Evolutionary conservation across 352 stramenopile species (phyloP).

Genomic region (Pythium brachiatum): DNA sequence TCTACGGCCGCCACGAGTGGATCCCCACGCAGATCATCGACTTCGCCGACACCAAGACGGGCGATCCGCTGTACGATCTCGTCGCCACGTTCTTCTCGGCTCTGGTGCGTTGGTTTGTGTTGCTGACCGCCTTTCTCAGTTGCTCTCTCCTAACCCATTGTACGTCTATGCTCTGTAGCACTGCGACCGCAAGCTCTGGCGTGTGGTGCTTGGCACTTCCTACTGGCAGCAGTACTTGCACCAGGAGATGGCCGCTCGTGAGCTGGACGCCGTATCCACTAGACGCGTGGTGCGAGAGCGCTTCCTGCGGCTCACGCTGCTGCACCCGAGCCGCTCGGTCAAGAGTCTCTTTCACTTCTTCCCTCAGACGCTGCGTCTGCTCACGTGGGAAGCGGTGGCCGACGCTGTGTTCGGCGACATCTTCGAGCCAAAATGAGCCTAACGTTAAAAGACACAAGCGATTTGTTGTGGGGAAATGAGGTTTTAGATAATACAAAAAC

Average conservation of each 20-base stretch:
- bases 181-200: conserved; percentile 61
- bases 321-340: conserved; percentile 75
- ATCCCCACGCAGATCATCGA: conserved; percentile 75
- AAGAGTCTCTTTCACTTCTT: conserved; percentile 74
- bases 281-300: conserved; percentile 46
- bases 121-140: neutral
- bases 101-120: conserved; percentile 42
- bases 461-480: conserved; percentile 11
- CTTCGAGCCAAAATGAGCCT: conserved; percentile 29
- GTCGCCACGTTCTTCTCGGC: conserved; percentile 77
- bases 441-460: neutral
- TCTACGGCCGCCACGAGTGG: conserved; percentile 54
- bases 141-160: conserved; percentile 10
- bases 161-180: conserved; percentile 46
- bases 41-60: conserved; percentile 84
- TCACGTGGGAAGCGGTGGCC: conserved; percentile 65
- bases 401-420: conserved; percentile 58
- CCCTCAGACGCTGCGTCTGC: conserved; percentile 32
- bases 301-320: conserved; percentile 68
- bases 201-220: conserved; percentile 42
- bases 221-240: conserved; percentile 78
- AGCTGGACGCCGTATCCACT: conserved; percentile 15
- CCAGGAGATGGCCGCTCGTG: conserved; percentile 32
- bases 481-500: conserved; percentile 31
- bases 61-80: conserved; percentile 85